Evolutionary conservation across 495 filamentous ascomycete species (phyloP), one percentile per base, ranked within the genome.

Genomic region (Xylaria grammica): DNA sequence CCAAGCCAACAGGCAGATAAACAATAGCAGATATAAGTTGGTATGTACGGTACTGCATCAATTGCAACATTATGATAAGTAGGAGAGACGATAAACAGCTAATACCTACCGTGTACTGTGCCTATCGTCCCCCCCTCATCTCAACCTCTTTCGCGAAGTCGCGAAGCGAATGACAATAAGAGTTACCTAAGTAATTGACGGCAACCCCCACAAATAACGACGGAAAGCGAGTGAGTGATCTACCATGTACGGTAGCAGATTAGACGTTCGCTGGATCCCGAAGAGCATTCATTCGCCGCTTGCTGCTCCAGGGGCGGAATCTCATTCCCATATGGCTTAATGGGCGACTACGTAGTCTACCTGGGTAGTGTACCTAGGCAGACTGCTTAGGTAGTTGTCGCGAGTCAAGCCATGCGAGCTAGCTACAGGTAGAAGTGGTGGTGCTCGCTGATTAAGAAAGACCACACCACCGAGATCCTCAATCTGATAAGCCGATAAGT

Each of bases 141-240:
- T 51, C 10, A 2, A 4, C n/a, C 3, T n/a, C 34, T 27, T 5
- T 30, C 24, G n/a, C n/a, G n/a, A n/a, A n/a, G n/a, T n/a, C n/a
- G n/a, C n/a, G n/a, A n/a, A n/a, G n/a, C n/a, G n/a, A 20, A 42
- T 27, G 22, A 40, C 27, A 56, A 42, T 36, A 42, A 56, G 53
- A 56, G 19, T 56, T n/a, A 40, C 54, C 44, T 58, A 44, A 46
- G 24, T 11, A 46, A 20, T 58, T 32, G 24, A 58, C 24, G 24
- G 11, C 10, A 30, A 6, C 24, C 20, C 36, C 53, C 20, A 42
- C 30, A 19, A 8, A 30, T 17, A 17, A 55, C 20, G 7, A 36
- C 6, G 34, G 34, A 11, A 36, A 11, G 5, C 34, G 5, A 36
- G 5, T 11, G 34, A 5, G 34, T 36, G 34, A 5, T 36, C 34